Percentiles rank a stretch among this genome's conserved stretches.
Evolutionary conservation across 495 filamentous ascomycete species (phyloP).

Genomic region (Symbiotaphrina buchneri): DNA sequence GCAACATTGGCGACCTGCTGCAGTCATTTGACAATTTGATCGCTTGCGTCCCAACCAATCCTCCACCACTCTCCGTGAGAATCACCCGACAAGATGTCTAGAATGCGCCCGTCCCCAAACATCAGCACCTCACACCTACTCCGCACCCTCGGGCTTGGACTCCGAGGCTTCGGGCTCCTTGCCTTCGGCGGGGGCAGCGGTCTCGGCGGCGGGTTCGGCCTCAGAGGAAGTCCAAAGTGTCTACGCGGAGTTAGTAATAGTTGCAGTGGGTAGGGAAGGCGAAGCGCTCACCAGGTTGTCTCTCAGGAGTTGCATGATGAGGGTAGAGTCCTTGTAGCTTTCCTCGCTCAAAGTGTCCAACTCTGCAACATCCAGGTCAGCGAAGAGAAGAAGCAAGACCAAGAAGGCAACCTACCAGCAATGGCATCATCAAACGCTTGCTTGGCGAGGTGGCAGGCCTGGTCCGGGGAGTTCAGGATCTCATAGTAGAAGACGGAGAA

Average conservation of each 20-base stretch:
- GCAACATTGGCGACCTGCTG: no score
- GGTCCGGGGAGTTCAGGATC: constrained; percentile 96
- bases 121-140: constrained; percentile 13
- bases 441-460: constrained; percentile 98
- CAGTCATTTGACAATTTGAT: no score
- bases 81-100: no score
- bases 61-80: no score
- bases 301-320: constrained; percentile 98
- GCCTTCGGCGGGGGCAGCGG: constrained; percentile 30
- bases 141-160: constrained; percentile 32
- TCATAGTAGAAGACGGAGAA: constrained; percentile 99
- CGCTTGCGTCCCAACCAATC: no score
- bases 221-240: constrained; percentile 99
- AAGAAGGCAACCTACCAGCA: constrained; percentile 33
- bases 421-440: constrained; percentile 99
- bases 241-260: constrained; percentile 20
- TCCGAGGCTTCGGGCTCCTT: constrained; percentile 28
- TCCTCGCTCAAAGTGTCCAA: constrained; percentile 97
- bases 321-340: constrained; percentile 99
- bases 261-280: background rate
- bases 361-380: constrained; percentile 39
- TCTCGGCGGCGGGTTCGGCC: constrained; percentile 48
- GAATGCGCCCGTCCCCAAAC: no score
- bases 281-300: constrained; percentile 76
- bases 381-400: no score